Evolutionary conservation across 176 grass and related monocot species (phyloP).

Genomic region (Eleusine coracana): DNA sequence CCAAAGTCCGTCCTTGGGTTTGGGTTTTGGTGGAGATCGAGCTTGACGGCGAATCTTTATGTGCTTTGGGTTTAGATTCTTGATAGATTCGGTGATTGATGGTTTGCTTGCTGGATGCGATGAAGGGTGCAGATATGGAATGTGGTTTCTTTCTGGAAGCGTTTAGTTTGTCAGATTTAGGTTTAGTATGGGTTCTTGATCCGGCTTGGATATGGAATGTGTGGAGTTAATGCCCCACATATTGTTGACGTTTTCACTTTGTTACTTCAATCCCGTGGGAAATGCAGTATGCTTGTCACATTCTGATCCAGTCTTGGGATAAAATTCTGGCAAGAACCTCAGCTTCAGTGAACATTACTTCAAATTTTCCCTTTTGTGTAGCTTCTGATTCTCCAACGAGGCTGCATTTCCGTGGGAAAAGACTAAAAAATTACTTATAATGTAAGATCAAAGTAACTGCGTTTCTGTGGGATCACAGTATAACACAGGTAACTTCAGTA

Average conservation of each 20-base stretch:
- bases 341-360: neutral
- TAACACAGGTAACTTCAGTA: neutral
- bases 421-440: neutral
- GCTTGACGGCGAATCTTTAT: neutral
- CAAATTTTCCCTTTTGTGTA: neutral
- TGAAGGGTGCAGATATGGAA: neutral
- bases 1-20: slow-evolving; percentile 8
- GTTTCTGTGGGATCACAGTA: neutral
- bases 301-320: slow-evolving; percentile 3
- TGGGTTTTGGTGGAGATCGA: neutral
- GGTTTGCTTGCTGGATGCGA: neutral
- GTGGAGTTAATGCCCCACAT: neutral
- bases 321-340: neutral
- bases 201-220: neutral
- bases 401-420: neutral
- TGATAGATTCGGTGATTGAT: neutral
- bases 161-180: neutral
- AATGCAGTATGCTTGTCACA: neutral
- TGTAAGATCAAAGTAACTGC: neutral
- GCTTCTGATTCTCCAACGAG: neutral
- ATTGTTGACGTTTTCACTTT: neutral
- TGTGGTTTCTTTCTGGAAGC: neutral
- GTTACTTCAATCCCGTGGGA: neutral
- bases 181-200: slow-evolving; percentile 2
- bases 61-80: neutral